Evolutionary conservation across 179 eudicot species (phyloP).

Genomic region (Sideroxylon spinosum): DNA sequence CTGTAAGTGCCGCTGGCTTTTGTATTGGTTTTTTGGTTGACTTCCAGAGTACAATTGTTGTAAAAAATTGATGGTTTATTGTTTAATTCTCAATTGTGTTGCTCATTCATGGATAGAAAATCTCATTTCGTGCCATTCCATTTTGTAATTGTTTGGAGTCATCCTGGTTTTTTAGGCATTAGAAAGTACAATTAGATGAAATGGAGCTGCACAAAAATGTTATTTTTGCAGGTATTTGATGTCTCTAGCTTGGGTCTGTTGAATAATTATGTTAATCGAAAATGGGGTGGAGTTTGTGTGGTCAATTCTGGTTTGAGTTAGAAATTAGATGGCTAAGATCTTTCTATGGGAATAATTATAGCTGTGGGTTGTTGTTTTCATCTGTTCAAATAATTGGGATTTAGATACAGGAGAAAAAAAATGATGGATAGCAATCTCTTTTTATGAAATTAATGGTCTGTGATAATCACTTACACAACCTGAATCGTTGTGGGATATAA

Average conservation of each 20-base stretch:
- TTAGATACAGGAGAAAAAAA: too few relatives aligned
- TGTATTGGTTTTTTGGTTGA: not conserved
- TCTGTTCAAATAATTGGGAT: too few relatives aligned
- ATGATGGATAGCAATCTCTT: too few relatives aligned
- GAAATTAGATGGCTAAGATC: too few relatives aligned
- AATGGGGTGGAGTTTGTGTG: too few relatives aligned
- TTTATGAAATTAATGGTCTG: too few relatives aligned
- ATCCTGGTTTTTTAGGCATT: not conserved
- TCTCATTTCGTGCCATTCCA: not conserved
- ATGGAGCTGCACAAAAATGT: not conserved
- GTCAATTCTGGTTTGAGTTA: too few relatives aligned
- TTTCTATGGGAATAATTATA: too few relatives aligned
- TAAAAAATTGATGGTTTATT: not conserved
- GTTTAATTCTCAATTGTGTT: not conserved
- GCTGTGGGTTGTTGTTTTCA: too few relatives aligned
- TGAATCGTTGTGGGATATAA: too few relatives aligned
- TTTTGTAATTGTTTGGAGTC: conserved; percentile 1
- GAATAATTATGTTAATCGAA: not conserved
- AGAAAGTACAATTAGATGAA: not conserved
- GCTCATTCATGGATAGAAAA: not conserved
- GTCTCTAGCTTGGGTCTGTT: not conserved
- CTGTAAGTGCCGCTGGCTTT: not conserved
- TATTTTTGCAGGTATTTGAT: not conserved
- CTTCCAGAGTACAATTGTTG: not conserved
- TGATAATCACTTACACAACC: too few relatives aligned